Percentiles rank a stretch among this genome's conserved stretches.
phyloP scores from a whole-genome alignment of 2,329 filamentous ascomycete genomes.

The Curvularia verruculosa region DNA sequence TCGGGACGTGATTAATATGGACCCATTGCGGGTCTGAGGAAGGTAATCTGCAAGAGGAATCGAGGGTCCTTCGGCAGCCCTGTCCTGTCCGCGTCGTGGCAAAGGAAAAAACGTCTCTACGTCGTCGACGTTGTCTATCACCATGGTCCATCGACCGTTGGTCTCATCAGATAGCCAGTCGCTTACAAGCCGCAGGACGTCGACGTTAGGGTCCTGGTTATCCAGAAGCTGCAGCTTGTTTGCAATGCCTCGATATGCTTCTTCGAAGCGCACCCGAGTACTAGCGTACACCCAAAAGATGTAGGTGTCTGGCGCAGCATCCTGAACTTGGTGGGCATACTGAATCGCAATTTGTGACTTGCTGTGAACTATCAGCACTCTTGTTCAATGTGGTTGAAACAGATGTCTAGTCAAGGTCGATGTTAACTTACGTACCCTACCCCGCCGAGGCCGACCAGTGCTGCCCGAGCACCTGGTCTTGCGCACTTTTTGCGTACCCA shows the following conservation, averaged over 20 bases:
- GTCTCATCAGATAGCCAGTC: background rate
- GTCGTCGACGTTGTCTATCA: background rate
- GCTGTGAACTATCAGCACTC: background rate
- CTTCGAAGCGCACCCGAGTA: background rate
- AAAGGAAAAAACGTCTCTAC: background rate
- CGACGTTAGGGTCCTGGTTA: background rate
- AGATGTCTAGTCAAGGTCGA: background rate
- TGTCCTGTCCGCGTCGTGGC: background rate
- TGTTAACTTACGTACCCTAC: background rate
- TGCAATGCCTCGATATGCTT: background rate
- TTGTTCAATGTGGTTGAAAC: background rate
- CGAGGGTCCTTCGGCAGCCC: background rate
- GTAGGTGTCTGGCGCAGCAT: background rate
- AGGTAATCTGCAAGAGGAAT: slow-evolving; percentile 13
- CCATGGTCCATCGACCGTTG: background rate
- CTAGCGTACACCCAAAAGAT: background rate
- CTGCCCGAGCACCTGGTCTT: background rate
- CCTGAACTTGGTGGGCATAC: background rate
- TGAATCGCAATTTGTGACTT: background rate
- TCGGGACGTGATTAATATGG: slow-evolving; percentile 19
- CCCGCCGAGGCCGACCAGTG: background rate
- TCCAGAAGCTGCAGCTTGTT: background rate
- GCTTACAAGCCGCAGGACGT: background rate
- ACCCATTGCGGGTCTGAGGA: slow-evolving; percentile 17
- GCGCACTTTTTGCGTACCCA: background rate